These are phyloP conservation scores for Hypoxylon subgilvum DNA, from an alignment of 495 filamentous ascomycete genomes.

Conservation along the genomic window DNA sequence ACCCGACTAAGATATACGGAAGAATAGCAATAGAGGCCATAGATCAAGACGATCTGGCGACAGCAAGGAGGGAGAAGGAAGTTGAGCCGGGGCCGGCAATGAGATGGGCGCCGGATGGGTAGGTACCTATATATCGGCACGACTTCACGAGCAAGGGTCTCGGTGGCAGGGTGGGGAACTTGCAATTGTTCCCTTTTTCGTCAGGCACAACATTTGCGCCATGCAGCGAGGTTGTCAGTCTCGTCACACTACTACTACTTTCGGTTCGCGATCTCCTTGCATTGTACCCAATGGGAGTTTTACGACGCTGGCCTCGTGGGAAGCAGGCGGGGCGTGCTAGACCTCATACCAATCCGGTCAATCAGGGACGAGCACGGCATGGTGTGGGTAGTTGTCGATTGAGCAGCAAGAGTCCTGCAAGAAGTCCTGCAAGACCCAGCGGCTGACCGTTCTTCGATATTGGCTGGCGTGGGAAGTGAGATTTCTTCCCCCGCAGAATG, in stretches of 20 bases:
- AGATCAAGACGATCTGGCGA: constrained; percentile 21
- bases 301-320: constrained; percentile 39
- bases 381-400: constrained; percentile 37
- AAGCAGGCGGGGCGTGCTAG: constrained; percentile 30
- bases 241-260: constrained; percentile 39
- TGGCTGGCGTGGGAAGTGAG: constrained; percentile 43
- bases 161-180: constrained; percentile 30
- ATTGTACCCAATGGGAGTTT: constrained; percentile 36
- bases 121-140: constrained; percentile 32
- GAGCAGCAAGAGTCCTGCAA: no score
- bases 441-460: constrained; percentile 57
- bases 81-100: constrained; percentile 28
- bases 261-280: constrained; percentile 33
- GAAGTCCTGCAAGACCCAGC: no score
- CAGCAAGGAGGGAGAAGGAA: constrained; percentile 20
- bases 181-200: constrained; percentile 28
- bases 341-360: constrained; percentile 26
- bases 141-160: constrained; percentile 23
- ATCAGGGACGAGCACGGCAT: constrained; percentile 33
- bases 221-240: constrained; percentile 33
- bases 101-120: constrained; percentile 26
- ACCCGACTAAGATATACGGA: constrained; percentile 39
- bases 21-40: constrained; percentile 39
- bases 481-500: constrained; percentile 38
- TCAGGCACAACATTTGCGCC: constrained; percentile 34